Evolutionary conservation across 345 rosid genomes (phyloP).

Genomic region (Populus alba): DNA sequence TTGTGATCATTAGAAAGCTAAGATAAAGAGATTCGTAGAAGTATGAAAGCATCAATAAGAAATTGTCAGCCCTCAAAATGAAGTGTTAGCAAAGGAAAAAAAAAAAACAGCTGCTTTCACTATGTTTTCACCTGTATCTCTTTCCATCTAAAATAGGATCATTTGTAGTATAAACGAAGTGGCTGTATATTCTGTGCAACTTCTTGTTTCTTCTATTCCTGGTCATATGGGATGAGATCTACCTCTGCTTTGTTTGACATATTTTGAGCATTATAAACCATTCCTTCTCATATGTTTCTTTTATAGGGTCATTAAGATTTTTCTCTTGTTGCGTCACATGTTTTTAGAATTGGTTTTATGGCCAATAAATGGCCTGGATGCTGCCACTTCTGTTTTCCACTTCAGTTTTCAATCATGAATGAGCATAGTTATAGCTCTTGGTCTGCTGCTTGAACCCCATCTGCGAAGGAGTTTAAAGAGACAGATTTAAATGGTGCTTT

Average conservation of each 20-base stretch:
- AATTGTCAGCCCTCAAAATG: background rate
- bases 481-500: background rate
- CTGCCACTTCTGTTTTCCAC: background rate
- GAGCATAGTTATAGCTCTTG: background rate
- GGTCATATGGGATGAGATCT: too few species aligned
- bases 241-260: too few species aligned
- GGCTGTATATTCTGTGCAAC: background rate
- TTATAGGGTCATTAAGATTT: background rate
- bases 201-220: background rate
- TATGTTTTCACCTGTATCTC: background rate
- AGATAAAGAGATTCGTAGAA: background rate
- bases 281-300: background rate
- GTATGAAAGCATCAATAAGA: background rate
- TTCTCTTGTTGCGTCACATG: background rate
- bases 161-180: too few species aligned
- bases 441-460: background rate
- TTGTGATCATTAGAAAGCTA: background rate
- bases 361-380: background rate
- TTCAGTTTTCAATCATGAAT: background rate
- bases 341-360: background rate
- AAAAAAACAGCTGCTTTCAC: background rate
- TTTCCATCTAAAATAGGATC: background rate
- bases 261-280: background rate
- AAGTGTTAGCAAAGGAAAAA: too few species aligned
- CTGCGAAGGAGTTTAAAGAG: background rate